Base-by-base conservation (phyloP, 108 stramenopile species). In the Aurantiochytrium sp. region DNA sequence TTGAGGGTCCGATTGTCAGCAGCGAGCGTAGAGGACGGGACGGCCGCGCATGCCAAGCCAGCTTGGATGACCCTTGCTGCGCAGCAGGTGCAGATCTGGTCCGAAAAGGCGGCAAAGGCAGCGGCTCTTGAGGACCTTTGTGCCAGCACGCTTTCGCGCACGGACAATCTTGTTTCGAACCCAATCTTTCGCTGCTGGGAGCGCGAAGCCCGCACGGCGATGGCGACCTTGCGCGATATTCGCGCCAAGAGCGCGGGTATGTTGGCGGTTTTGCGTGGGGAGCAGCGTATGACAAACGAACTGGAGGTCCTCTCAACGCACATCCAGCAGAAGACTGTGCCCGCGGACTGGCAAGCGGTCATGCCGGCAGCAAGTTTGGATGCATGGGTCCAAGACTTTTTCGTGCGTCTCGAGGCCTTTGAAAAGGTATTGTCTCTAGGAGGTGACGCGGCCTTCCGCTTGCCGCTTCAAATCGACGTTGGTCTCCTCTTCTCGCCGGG, bases 171-270 rank as follows among this genome's bases (percentile, higher is more conserved):
- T 12, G 76, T 83, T 8, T 83, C 76, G 28, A 83, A 83, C 28
- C 76, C 76, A 12, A 83, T 83, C 76, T 83, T 53, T 53, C 76
- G 76, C 28, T 83, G 76, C 23, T 83, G 45, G 49, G 76, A 83
- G 76, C 45, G 76, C n/a, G 76, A 83, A 23, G 51, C 49, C 10
- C 45, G 49, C 12, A 6, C 23, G 19, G 76, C 76, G 8, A 25
- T 83, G 19, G 28, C 76, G 8, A 47, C 51, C 10, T 23, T 83
- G 19, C 6, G 23, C 6, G 49, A 53, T 12, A 14, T 83, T 47
- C 49, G 76, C 25, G n/a, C 76, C 19, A 47, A 83, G 51, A 83
- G 45, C n/a, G 16, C 49, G 28, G 76, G 76, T 2, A 47, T 83
- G 76, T 1, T 53, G 10, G 76, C 76, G n/a, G 76, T 83, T 10